Base-by-base conservation (phyloP, 257 asterid species). In the Solanum tarijense region DNA sequence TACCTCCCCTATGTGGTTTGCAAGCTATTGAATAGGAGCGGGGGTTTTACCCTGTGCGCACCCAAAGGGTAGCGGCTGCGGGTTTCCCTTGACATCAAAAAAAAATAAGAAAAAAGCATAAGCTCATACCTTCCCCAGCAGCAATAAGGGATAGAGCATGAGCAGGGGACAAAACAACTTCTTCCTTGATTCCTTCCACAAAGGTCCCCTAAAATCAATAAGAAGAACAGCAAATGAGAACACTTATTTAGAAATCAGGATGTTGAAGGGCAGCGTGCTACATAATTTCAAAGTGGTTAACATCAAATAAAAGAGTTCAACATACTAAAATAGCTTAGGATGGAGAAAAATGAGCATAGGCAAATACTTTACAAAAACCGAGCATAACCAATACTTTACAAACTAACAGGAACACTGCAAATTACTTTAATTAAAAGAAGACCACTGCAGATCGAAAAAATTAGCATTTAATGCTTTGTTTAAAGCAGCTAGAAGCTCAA, bases 81-180 rank as follows among this genome's bases (percentile, higher is more conserved):
- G 43, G 43, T 39, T 39, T 39, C 43, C 43, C 43, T 39, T 39
- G 43, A 39, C 43, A 39, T 39, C 12, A 39, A 39, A 0, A 9
- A 39, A 39, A 39, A 39, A 9, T 8, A 38, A 9, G 0, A 39
- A 39, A 81, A 81, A 27, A 81, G 25, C 43, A 48, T 46, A 65
- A 48, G 84, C 74, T 13, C 23, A 34, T 86, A 97, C 99, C 99
- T 96, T 97, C 99, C 92, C 99, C 99, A 69, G 99, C 98, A 69
- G 99, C 99, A 91, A 97, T 96, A 60, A 97, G 98, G 89, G 99
- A 97, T 83, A 97, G 98, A 65, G 99, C 99, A 89, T 97, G 99
- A 65, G 99, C 99, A 78, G 99, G 98, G 89, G 99, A 97, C 85
- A 97, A 91, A 87, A 97, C 94, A 58, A 97, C 99, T 89, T 97